phyloP scores from a whole-genome alignment of 1,284 basidiomycete genomes.

The Cutaneotrichosporon sp. region DNA sequence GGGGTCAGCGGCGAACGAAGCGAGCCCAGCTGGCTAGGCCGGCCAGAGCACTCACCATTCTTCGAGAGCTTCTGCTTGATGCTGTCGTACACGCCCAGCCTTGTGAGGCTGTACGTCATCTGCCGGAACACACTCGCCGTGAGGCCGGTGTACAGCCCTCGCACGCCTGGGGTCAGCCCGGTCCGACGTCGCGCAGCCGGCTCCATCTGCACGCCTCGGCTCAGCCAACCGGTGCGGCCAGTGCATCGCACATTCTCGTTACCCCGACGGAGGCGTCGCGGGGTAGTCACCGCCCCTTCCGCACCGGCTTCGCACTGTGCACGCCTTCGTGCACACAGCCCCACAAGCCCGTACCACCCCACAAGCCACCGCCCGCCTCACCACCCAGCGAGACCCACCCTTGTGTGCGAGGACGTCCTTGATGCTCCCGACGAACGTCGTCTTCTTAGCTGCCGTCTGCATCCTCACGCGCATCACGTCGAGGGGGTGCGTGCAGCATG shows the following conservation, averaged over 20 bases:
- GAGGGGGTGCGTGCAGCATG: constrained; percentile 79
- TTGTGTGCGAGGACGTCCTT: constrained; percentile 35
- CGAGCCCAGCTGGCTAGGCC: neutral
- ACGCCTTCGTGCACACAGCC: neutral
- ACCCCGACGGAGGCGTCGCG: neutral
- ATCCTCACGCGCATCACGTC: constrained; percentile 80
- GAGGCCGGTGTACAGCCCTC: constrained; percentile 53
- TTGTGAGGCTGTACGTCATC: constrained; percentile 52
- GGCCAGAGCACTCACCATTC: constrained; percentile 24
- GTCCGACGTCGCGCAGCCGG: too few species aligned
- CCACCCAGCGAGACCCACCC: constrained; percentile 29
- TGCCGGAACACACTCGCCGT: constrained; percentile 52
- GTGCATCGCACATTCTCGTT: neutral
- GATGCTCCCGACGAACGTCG: constrained; percentile 36
- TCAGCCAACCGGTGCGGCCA: neutral
- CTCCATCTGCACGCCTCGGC: too few species aligned
- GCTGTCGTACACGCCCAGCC: constrained; percentile 51
- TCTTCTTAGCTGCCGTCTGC: constrained; percentile 45
- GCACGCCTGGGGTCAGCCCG: constrained; percentile 34
- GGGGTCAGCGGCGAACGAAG: constrained; percentile 10
- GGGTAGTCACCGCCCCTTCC: constrained; percentile 5
- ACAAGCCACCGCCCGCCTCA: neutral
- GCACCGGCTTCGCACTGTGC: neutral
- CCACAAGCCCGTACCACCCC: neutral
- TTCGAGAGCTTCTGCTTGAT: constrained; percentile 44